phyloP scores from a whole-genome alignment of 306 rosid genomes.

The Quercus agrifolia region DNA sequence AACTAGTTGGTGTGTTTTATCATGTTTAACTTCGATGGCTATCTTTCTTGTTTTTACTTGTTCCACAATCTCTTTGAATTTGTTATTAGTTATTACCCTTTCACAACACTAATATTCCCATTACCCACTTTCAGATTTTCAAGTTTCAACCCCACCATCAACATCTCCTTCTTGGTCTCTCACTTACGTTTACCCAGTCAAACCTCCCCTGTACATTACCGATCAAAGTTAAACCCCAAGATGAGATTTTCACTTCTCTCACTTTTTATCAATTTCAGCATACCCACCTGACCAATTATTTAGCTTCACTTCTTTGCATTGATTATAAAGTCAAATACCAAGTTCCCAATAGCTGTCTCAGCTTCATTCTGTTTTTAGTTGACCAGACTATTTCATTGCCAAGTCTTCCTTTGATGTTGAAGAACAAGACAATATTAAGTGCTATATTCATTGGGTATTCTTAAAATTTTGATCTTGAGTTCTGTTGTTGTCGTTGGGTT shows the following conservation, averaged over 20 bases:
- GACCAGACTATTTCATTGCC: not conserved
- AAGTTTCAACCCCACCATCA: not conserved
- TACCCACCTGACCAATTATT: not conserved
- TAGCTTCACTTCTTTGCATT: not conserved
- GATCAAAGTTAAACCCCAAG: not conserved
- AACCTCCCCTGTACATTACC: not conserved
- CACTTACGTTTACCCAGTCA: constrained; percentile 23
- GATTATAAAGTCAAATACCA: not conserved
- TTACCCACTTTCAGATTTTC: not conserved
- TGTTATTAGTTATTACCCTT: not conserved
- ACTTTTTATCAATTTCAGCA: not conserved
- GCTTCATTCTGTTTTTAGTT: not conserved
- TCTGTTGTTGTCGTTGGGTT: not conserved
- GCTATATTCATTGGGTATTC: not conserved
- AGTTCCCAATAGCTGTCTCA: not conserved
- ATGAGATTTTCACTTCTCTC: not conserved
- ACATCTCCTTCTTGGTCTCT: not conserved
- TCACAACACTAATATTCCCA: not conserved
- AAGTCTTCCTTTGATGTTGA: not conserved
- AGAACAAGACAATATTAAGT: not conserved
- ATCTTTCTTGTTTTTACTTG: not conserved
- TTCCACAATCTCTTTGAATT: not conserved
- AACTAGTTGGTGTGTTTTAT: not conserved
- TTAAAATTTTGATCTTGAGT: not conserved
- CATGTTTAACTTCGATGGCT: not conserved